Evolutionary conservation across 2,329 filamentous ascomycete genomes (phyloP).

Genomic region (Myriosclerotinia scirpicola): DNA sequence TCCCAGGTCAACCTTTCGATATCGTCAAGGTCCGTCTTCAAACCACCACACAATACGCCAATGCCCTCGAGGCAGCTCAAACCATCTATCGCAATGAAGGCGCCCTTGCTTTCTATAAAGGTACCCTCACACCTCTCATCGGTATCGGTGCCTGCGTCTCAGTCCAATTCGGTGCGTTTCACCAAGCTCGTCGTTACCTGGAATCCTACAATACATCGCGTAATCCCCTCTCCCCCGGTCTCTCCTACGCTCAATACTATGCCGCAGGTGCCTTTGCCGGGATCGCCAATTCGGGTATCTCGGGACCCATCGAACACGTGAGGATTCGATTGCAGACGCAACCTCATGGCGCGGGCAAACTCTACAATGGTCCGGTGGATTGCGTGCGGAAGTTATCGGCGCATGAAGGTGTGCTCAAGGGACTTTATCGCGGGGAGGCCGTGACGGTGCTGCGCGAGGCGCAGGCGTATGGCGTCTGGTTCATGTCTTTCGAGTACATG

Average conservation of each 20-base stretch:
- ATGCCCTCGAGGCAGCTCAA: constrained; percentile 75
- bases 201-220: constrained; percentile 67
- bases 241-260: constrained; percentile 87
- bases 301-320: constrained; percentile 92
- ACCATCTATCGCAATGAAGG: constrained; percentile 89
- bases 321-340: constrained; percentile 95
- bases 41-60: constrained; percentile 78
- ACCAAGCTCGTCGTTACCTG: constrained; percentile 83
- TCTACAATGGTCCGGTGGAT: constrained; percentile 85
- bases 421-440: constrained; percentile 81
- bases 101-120: constrained; percentile 93
- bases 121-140: constrained; percentile 88
- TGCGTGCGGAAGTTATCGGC: constrained; percentile 81
- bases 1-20: constrained; percentile 70
- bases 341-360: constrained; percentile 74
- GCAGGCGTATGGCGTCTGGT: constrained; percentile 95
- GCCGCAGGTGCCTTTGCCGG: constrained; percentile 88
- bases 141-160: constrained; percentile 97
- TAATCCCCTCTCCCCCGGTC: constrained; percentile 45
- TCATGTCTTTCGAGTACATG: constrained; percentile 89
- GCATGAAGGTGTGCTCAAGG: constrained; percentile 64
- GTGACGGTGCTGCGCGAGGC: constrained; percentile 89
- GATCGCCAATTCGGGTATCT: constrained; percentile 83
- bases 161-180: constrained; percentile 98
- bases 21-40: constrained; percentile 98